Evolutionary conservation across 192 early-diverging fungal species (phyloP).

Genomic region (Mortierella antarctica): DNA sequence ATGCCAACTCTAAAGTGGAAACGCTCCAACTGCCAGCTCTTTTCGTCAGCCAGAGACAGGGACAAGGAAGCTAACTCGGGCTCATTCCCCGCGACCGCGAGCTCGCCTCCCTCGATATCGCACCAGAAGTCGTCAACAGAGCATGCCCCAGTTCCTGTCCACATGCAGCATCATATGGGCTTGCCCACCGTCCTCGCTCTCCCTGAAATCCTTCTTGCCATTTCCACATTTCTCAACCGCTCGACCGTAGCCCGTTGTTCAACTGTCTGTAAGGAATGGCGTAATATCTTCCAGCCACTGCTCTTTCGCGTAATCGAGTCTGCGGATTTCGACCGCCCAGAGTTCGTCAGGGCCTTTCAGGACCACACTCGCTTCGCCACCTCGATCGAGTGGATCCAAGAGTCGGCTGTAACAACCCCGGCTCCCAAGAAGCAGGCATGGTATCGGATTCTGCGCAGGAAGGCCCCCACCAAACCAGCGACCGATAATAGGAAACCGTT

Average conservation of each 20-base stretch:
- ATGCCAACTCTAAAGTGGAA: conserved; percentile 23
- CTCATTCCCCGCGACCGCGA: neutral
- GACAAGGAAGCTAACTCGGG: neutral
- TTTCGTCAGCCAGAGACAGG: conserved; percentile 4
- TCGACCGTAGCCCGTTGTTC: conserved; percentile 20
- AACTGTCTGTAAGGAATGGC: conserved; percentile 33
- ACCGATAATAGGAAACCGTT: conserved; percentile 9
- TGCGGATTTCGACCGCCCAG: conserved; percentile 28
- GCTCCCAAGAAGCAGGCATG: conserved; percentile 28
- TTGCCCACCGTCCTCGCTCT: conserved; percentile 12
- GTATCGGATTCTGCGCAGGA: conserved; percentile 27
- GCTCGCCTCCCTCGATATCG: no score
- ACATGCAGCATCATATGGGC: no score
- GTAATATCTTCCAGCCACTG: conserved; percentile 33
- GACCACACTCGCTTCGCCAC: conserved; percentile 26
- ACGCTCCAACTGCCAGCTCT: conserved; percentile 9
- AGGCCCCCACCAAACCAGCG: neutral
- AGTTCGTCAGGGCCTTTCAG: conserved; percentile 21
- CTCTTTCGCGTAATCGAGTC: conserved; percentile 23
- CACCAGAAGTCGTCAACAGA: no score
- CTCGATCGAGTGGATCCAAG: conserved; percentile 48
- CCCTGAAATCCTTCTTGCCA: conserved; percentile 30
- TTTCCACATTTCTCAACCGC: conserved; percentile 27
- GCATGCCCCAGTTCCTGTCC: no score
- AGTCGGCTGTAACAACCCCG: neutral